Evolutionary conservation across 1,284 basidiomycete species (phyloP).

Genomic region (Cryptococcus jaspeensis): DNA sequence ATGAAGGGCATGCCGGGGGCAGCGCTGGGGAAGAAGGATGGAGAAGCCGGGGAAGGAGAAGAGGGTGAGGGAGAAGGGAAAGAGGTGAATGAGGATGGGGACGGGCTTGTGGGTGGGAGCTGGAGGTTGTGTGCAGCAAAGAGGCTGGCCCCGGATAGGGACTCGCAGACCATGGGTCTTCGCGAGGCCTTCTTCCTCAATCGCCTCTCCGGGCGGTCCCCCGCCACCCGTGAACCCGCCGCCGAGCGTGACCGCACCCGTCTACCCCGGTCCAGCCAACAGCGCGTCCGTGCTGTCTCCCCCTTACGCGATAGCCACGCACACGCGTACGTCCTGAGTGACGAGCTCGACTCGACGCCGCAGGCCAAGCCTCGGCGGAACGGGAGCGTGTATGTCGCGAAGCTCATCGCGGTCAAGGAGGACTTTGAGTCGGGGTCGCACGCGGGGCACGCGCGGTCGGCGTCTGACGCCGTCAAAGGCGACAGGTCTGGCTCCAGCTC

Average conservation of each 20-base stretch:
- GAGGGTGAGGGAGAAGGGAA: conserved; percentile 1
- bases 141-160: conserved; percentile 49
- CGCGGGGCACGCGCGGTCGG: conserved; percentile 21
- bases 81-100: conserved; percentile 17
- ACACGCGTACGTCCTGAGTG: neutral
- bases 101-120: conserved; percentile 18
- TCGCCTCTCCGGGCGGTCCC: conserved; percentile 29
- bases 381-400: conserved; percentile 39
- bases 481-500: conserved; percentile 7
- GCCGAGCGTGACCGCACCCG: no score
- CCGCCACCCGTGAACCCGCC: neutral
- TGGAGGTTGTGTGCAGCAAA: conserved; percentile 55
- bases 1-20: neutral
- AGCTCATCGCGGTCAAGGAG: conserved; percentile 47
- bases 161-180: conserved; percentile 52
- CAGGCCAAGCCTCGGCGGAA: neutral
- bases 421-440: conserved; percentile 14
- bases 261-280: neutral
- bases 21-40: neutral
- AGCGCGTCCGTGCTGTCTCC: conserved; percentile 12
- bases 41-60: conserved; percentile 7
- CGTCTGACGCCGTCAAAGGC: conserved; percentile 21
- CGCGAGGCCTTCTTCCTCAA: conserved; percentile 55
- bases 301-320: conserved; percentile 14
- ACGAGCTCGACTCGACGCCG: neutral